Conservation (phyloP, 768 basidiomycete species). For the Lentinus tigrinus region DNA sequence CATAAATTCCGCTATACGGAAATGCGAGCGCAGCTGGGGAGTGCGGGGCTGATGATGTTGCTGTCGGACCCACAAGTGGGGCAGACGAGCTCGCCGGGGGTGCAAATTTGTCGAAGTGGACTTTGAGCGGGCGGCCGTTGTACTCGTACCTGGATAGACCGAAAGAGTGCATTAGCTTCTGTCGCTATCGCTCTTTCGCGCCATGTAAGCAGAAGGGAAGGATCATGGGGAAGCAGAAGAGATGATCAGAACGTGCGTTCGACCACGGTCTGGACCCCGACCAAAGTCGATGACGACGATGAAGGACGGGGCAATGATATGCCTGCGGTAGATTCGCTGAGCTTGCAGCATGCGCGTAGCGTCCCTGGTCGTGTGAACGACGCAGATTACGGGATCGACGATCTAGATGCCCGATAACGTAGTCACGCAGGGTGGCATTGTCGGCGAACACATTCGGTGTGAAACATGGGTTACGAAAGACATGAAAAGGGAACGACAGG, state of each 20-base stretch:
- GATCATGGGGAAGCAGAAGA: neutral
- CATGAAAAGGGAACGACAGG: neutral
- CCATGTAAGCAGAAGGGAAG: neutral
- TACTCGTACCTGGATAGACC: conserved; percentile 67
- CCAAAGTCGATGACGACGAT: too few relatives aligned
- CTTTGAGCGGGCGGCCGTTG: conserved; percentile 83
- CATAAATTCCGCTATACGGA: neutral
- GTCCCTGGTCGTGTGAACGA: neutral
- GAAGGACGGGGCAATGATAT: too few relatives aligned
- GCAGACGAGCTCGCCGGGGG: conserved; percentile 28
- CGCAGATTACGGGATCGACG: neutral
- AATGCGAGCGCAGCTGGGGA: conserved; percentile 15
- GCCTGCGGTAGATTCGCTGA: neutral
- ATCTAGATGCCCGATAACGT: neutral
- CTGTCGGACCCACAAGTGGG: conserved; percentile 14
- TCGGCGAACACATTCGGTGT: neutral
- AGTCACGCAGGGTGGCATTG: neutral
- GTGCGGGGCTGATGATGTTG: conserved; percentile 5
- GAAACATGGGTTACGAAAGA: neutral
- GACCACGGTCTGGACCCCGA: too few relatives aligned
- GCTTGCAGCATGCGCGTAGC: neutral
- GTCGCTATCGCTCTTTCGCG: neutral
- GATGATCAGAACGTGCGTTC: too few relatives aligned
- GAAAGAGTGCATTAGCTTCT: conserved; percentile 1
- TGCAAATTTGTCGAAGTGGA: conserved; percentile 86